Evolutionary conservation across 176 grass and related monocot genomes (phyloP).

Genomic region (Musa acuminata): DNA sequence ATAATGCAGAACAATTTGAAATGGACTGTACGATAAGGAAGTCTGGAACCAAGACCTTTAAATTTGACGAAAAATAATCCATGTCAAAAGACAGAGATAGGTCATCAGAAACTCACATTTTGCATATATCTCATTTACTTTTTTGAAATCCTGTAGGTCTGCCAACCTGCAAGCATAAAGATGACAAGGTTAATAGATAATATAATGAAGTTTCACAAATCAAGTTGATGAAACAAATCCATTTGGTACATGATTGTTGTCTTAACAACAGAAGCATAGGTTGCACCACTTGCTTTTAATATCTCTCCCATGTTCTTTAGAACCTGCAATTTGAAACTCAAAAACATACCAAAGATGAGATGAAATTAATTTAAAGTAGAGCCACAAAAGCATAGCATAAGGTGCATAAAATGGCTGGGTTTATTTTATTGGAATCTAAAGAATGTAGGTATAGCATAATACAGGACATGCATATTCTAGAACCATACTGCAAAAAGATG

Average conservation of each 20-base stretch:
- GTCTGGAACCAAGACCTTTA: background rate
- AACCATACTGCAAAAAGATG: too few species aligned
- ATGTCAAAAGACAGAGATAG: background rate
- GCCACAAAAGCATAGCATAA: background rate
- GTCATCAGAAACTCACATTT: conserved; percentile 59
- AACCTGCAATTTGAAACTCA: conserved; percentile 31
- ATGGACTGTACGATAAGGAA: too few species aligned
- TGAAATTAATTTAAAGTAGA: background rate
- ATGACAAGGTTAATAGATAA: background rate
- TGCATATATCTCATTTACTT: conserved; percentile 82
- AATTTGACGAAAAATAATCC: background rate
- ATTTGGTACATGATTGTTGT: conserved; percentile 77
- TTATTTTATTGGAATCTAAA: background rate
- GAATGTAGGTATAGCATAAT: background rate
- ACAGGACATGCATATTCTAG: background rate
- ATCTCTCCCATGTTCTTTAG: conserved; percentile 96
- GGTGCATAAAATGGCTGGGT: background rate
- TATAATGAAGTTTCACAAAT: background rate
- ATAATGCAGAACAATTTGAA: too few species aligned
- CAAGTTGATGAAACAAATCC: background rate
- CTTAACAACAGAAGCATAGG: conserved; percentile 90
- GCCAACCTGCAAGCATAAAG: conserved; percentile 50
- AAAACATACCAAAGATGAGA: background rate
- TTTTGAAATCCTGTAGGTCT: conserved; percentile 92
- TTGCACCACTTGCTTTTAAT: conserved; percentile 79